Evolutionary conservation across 2,329 filamentous ascomycete species (phyloP), one percentile per base, ranked within the genome.

Genomic region (Thermoascus crustaceus): DNA sequence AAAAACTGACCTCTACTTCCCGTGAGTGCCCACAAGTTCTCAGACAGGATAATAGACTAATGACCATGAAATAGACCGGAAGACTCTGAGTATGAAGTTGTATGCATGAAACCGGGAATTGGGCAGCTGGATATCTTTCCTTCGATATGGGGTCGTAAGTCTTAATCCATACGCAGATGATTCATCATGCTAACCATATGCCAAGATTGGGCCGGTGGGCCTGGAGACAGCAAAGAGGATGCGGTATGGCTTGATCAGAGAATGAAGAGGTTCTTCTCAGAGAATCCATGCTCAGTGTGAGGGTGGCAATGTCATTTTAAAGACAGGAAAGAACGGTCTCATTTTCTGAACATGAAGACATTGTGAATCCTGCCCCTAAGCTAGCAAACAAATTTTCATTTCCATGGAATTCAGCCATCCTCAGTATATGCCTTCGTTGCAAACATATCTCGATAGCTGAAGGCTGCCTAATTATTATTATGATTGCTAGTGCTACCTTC

Each of bases 1-100:
- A 14, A 76, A 82, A 53, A 87, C 82, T 0, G 85, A 89, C 52
- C 66, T 89, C 4, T 89, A 89, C 53, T 89, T 91, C 45, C 81
- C 84, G 67, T 77, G 53, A 61, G 72, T 61, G 30, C 10, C 19
- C 7, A 14, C 5, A 27, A 10, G 5, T 25, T 19, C 5, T 20
- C 24, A 24, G 13, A 41, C 23, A 21, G 2, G n/a, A 10, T 11
- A 35, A 30, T 18, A 38, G 11, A 21, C 43, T 44, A 3, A 47
- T 23, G 30, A 25, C n/a, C 9, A 16, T 10, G 18, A 5, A 9
- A 11, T 42, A 79, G 75, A 34, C 82, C 82, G 0, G 83, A 88
- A 48, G 85, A 88, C 45, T 86, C 81, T 0, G 75, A 82, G 48
- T 78, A 80, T 37, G 85, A 91, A 50, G 78, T 88, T 16, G 54